Conservation (phyloP, 2,329 filamentous ascomycete species). For the Verticillium nonalfalfae region DNA sequence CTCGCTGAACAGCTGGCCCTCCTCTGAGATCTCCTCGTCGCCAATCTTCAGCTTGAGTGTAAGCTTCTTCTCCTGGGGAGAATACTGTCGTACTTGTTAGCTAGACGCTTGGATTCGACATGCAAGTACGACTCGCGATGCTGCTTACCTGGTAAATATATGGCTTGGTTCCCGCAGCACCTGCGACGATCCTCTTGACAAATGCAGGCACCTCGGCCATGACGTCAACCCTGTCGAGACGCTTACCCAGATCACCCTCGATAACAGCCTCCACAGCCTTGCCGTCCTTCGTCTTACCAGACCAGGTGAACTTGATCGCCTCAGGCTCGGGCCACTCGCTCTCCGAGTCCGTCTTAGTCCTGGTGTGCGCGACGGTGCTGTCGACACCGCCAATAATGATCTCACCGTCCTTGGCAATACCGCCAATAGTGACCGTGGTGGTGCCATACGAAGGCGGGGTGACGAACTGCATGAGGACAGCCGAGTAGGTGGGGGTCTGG, state of each 20-base stretch:
- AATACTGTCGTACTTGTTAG: slow-evolving; percentile 51
- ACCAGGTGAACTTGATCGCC: slow-evolving; percentile 69
- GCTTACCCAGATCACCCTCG: slow-evolving; percentile 61
- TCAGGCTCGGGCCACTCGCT: slow-evolving; percentile 88
- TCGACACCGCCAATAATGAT: slow-evolving; percentile 66
- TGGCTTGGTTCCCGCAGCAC: slow-evolving; percentile 84
- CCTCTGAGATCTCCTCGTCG: slow-evolving; percentile 69
- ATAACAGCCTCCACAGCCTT: slow-evolving; percentile 65
- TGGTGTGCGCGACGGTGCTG: slow-evolving; percentile 62
- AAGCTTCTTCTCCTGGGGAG: slow-evolving; percentile 54
- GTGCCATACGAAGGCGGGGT: slow-evolving; percentile 90
- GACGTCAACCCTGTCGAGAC: slow-evolving; percentile 81
- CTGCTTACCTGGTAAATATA: slow-evolving; percentile 88
- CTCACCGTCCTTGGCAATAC: slow-evolving; percentile 73
- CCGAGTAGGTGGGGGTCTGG: slow-evolving; percentile 80
- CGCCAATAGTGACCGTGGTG: slow-evolving; percentile 77
- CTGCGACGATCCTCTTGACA: slow-evolving; percentile 87
- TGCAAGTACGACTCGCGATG: not conserved
- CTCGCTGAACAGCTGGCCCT: slow-evolving; percentile 77
- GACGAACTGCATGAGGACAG: slow-evolving; percentile 91
- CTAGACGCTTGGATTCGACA: not conserved
- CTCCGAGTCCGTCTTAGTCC: slow-evolving; percentile 63
- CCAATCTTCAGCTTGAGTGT: slow-evolving; percentile 80
- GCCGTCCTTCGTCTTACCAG: slow-evolving; percentile 69
- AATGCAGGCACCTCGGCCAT: slow-evolving; percentile 96